These are phyloP conservation scores for Penicillium paradoxum DNA, from an alignment of 495 filamentous ascomycete species.

Conservation along the genomic window DNA sequence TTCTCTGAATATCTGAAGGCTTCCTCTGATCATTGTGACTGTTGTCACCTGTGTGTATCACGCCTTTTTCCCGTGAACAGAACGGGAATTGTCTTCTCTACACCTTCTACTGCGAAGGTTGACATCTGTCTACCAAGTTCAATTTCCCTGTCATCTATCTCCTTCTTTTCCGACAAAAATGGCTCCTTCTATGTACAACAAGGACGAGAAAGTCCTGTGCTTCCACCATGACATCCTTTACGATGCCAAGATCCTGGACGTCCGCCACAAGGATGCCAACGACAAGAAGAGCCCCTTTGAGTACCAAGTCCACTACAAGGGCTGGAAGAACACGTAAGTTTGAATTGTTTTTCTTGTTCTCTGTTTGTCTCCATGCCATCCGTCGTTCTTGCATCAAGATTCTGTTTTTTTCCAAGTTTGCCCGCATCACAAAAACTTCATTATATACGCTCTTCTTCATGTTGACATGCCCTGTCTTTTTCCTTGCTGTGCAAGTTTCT, in stretches of 20 bases:
- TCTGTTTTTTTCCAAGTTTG: not conserved
- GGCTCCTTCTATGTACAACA: constrained; percentile 66
- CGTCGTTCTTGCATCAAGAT: not conserved
- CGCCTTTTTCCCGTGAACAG: not conserved
- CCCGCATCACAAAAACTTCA: not conserved
- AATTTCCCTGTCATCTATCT: not conserved
- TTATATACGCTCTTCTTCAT: not conserved
- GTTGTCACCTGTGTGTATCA: not conserved
- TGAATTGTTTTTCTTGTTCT: constrained; percentile 1
- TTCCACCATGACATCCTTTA: constrained; percentile 97
- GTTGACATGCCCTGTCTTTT: not conserved
- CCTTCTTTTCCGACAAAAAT: constrained; percentile 35
- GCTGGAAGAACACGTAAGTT: constrained; percentile 93
- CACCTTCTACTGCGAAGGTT: not conserved
- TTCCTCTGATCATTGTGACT: not conserved
- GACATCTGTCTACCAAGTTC: not conserved
- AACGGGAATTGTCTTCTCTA: not conserved
- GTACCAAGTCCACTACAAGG: constrained; percentile 96
- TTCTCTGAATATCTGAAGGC: not conserved
- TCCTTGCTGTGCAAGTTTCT: not conserved
- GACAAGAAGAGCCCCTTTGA: constrained; percentile 71
- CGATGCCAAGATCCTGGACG: constrained; percentile 89
- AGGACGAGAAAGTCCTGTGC: constrained; percentile 92
- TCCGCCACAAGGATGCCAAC: constrained; percentile 54
- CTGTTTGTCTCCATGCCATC: not conserved